Conservation (phyloP, 306 rosid species). For the Acacia melanoxylon region DNA sequence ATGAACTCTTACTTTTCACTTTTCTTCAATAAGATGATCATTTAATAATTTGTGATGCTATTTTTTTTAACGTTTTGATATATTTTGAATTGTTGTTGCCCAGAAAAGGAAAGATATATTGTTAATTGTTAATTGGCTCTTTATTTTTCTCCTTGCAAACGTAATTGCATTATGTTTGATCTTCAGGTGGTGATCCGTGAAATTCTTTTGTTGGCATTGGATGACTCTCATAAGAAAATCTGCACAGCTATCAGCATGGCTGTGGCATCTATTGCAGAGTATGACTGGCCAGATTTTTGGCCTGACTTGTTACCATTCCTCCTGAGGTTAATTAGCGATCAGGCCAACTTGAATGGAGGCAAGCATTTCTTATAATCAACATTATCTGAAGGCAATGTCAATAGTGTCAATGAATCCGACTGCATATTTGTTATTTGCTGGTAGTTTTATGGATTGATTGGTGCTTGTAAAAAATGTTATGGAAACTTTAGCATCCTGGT, state of each 20-base stretch:
- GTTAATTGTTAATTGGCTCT: background rate
- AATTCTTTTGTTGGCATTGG: constrained; percentile 73
- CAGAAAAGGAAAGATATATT: background rate
- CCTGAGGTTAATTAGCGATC: constrained; percentile 67
- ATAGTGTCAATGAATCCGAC: background rate
- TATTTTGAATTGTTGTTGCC: background rate
- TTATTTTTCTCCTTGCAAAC: background rate
- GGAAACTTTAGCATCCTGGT: background rate
- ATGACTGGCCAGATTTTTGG: constrained; percentile 98
- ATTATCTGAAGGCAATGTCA: background rate
- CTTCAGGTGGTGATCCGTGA: constrained; percentile 64
- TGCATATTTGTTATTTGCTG: background rate
- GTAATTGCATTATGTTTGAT: constrained; percentile 34
- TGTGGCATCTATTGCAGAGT: constrained; percentile 80
- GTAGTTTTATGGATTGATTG: background rate
- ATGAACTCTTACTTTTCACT: constrained; percentile 11
- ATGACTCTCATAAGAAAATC: constrained; percentile 84
- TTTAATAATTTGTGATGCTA: background rate
- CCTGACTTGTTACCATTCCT: constrained; percentile 85
- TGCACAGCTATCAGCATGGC: constrained; percentile 97
- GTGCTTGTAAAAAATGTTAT: background rate
- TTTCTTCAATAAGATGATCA: background rate
- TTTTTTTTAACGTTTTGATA: constrained; percentile 1
- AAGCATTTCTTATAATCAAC: constrained; percentile 20
- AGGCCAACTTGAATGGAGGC: constrained; percentile 80